phyloP scores from a whole-genome alignment of 1,139 yeast genomes.

The Geotrichum carabidarum region DNA sequence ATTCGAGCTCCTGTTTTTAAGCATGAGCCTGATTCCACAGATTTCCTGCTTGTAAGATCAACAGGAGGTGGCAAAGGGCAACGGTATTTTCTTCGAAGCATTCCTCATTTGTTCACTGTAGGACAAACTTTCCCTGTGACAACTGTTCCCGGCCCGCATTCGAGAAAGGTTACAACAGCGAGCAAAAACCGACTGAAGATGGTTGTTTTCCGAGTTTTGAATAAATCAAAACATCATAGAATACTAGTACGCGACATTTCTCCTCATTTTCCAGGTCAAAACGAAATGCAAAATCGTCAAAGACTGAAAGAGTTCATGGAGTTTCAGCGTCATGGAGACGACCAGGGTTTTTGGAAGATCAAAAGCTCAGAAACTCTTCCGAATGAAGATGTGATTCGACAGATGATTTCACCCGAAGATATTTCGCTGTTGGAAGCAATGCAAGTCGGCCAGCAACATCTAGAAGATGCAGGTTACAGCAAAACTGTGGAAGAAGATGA shows the following conservation, averaged over 20 bases:
- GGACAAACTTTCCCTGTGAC: conserved; percentile 93
- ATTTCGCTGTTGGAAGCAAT: conserved; percentile 79
- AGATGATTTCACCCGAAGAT: conserved; percentile 93
- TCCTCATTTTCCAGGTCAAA: conserved; percentile 92
- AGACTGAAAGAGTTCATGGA: conserved; percentile 97
- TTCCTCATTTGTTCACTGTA: conserved; percentile 73
- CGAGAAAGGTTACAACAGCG: conserved; percentile 90
- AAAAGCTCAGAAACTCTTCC: conserved; percentile 70
- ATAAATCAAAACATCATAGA: conserved; percentile 67
- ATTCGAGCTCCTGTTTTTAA: conserved; percentile 87
- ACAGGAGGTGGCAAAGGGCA: conserved; percentile 60
- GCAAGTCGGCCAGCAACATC: conserved; percentile 85
- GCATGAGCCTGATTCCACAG: conserved; percentile 74
- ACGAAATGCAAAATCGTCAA: conserved; percentile 95
- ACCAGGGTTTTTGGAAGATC: conserved; percentile 93
- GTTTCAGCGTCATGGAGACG: conserved; percentile 89
- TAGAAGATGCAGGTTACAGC: conserved; percentile 67
- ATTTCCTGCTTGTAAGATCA: conserved; percentile 73
- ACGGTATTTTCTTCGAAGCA: conserved; percentile 57
- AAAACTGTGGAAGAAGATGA: conserved; percentile 45
- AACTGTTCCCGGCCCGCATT: conserved; percentile 96
- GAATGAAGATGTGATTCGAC: conserved; percentile 67
- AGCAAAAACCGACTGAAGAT: conserved; percentile 85
- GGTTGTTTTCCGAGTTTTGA: conserved; percentile 87
- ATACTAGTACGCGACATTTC: conserved; percentile 84